Conservation (phyloP, 371 early-diverging fungal genomes). For the Zychaea mexicana region DNA sequence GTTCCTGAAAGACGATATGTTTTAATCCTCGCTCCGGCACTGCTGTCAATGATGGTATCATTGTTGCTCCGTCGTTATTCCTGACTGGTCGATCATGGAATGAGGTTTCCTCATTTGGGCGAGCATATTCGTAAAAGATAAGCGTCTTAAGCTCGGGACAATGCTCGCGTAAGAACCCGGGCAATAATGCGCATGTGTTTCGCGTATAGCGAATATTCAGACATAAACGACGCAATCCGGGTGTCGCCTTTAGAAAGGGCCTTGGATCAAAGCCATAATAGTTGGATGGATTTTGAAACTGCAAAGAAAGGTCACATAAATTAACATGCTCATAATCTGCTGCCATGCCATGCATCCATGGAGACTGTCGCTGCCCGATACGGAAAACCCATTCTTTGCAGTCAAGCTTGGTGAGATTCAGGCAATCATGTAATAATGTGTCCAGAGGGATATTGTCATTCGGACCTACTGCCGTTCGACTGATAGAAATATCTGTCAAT, state of each 20-base stretch:
- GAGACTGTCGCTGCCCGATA: neutral
- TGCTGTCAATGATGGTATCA: no score
- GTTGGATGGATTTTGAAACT: neutral
- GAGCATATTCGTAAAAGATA: neutral
- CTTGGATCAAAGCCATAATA: neutral
- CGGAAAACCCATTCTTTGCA: neutral
- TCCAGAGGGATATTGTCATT: no score
- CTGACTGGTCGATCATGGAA: no score
- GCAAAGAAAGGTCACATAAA: neutral
- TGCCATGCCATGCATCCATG: neutral
- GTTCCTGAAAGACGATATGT: no score
- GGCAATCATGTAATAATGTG: neutral
- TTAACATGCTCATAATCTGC: neutral
- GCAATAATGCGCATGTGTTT: neutral
- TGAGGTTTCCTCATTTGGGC: no score
- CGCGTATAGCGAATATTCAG: neutral
- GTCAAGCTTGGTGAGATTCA: neutral
- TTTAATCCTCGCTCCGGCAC: no score
- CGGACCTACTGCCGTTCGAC: neutral
- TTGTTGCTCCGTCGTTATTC: no score
- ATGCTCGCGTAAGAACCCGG: neutral
- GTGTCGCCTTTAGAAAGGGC: neutral
- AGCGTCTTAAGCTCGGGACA: neutral
- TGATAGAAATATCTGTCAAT: neutral
- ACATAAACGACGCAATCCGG: neutral